Conservation (phyloP, 805 yeast species). For the Yarrowia phangngaensis region DNA sequence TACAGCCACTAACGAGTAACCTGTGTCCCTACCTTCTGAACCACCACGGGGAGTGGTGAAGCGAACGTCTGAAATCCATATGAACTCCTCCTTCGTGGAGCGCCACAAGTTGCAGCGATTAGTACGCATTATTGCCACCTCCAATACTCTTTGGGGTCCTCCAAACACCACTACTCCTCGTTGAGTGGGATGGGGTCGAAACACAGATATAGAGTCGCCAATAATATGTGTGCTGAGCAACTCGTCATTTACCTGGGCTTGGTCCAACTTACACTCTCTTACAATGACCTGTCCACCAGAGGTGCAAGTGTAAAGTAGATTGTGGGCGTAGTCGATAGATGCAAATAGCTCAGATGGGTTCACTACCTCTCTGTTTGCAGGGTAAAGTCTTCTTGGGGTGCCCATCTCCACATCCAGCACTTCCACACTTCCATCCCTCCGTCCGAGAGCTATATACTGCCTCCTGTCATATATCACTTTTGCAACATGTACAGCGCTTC, state of each 20-base stretch:
- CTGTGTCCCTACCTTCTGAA: not conserved
- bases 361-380: constrained; percentile 10
- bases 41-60: constrained; percentile 9
- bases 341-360: constrained; percentile 22
- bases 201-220: constrained; percentile 15
- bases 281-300: constrained; percentile 1
- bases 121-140: constrained; percentile 3
- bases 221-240: not conserved
- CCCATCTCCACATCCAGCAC: constrained; percentile 25
- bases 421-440: constrained; percentile 25
- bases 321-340: constrained; percentile 11
- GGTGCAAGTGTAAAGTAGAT: constrained; percentile 19
- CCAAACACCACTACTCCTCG: constrained; percentile 14
- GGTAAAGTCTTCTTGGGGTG: constrained; percentile 7
- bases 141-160: constrained; percentile 17
- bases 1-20: constrained; percentile 12
- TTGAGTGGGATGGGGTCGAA: constrained; percentile 6
- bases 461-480: constrained; percentile 10
- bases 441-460: constrained; percentile 24
- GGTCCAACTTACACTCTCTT: constrained; percentile 6
- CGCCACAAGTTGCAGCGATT: constrained; percentile 12
- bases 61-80: constrained; percentile 21
- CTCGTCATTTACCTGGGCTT: constrained; percentile 2
- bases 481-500: constrained; percentile 21
- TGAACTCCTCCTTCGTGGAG: constrained; percentile 9